phyloP scores from a whole-genome alignment of 345 rosid genomes.

The Rhodamnia argentea region DNA sequence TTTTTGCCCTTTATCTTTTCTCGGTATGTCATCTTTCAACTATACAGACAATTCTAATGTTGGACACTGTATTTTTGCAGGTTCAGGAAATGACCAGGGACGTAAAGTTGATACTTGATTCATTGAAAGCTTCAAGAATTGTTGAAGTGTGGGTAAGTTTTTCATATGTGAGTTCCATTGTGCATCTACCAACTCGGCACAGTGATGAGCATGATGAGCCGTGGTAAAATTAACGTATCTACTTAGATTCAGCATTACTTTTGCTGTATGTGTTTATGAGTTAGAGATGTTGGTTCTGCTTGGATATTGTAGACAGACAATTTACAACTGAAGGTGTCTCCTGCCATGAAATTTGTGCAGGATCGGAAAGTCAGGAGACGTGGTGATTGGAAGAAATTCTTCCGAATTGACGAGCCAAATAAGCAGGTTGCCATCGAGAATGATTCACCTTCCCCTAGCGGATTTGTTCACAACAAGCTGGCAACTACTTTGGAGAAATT shows the following conservation, averaged over 20 bases:
- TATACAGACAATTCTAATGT: background rate
- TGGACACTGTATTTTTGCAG: background rate
- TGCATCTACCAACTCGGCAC: background rate
- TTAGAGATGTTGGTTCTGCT: background rate
- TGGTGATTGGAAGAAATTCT: background rate
- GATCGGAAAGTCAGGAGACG: background rate
- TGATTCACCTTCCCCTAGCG: background rate
- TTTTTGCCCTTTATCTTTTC: background rate
- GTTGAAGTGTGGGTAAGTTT: background rate
- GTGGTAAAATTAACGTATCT: background rate
- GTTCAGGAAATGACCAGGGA: background rate
- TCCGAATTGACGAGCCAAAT: background rate
- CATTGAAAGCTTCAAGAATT: background rate
- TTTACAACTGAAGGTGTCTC: background rate
- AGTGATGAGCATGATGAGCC: background rate
- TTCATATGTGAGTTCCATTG: background rate
- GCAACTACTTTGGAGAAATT: background rate
- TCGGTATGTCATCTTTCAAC: background rate
- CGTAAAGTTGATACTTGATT: background rate
- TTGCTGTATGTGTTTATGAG: background rate
- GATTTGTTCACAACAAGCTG: background rate
- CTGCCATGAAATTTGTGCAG: background rate
- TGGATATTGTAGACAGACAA: background rate
- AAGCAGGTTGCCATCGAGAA: background rate
- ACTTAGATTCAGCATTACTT: background rate